Conservation (phyloP, 495 filamentous ascomycete species). For the Pyronema omphalodes region DNA sequence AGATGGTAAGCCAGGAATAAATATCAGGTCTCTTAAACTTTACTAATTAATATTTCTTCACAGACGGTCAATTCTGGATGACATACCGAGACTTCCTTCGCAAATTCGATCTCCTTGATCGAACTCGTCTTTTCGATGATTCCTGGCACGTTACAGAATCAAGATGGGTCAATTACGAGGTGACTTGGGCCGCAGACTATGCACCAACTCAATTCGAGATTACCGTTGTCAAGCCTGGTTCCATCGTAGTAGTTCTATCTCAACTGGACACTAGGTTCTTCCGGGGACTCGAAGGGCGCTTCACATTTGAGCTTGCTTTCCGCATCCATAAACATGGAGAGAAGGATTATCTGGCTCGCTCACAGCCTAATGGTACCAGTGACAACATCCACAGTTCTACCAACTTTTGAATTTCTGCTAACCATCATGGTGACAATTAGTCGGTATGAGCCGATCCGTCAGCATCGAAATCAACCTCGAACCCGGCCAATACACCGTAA, state of each 20-base stretch:
- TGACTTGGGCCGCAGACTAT: conserved; percentile 76
- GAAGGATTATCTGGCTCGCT: conserved; percentile 61
- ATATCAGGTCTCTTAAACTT: too few species aligned
- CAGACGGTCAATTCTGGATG: conserved; percentile 54
- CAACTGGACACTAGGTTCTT: conserved; percentile 82
- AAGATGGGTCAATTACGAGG: conserved; percentile 66
- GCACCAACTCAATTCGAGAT: conserved; percentile 67
- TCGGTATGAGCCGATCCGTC: conserved; percentile 53
- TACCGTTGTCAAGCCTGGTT: conserved; percentile 43
- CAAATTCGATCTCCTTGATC: conserved; percentile 66
- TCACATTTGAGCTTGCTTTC: conserved; percentile 59
- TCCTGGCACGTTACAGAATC: conserved; percentile 60
- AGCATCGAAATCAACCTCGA: conserved; percentile 69
- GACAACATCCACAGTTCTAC: background rate
- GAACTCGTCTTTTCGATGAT: conserved; percentile 72
- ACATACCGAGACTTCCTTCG: conserved; percentile 58
- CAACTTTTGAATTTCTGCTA: background rate
- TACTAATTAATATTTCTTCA: too few species aligned
- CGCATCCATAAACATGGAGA: conserved; percentile 64
- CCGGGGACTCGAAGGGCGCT: conserved; percentile 64
- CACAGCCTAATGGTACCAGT: conserved; percentile 7
- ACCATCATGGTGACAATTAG: background rate
- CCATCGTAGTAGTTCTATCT: conserved; percentile 60
- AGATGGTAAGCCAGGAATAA: conserved; percentile 26
- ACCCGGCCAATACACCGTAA: conserved; percentile 58